Conservation (phyloP, 257 asterid species). For the Vinca minor region DNA sequence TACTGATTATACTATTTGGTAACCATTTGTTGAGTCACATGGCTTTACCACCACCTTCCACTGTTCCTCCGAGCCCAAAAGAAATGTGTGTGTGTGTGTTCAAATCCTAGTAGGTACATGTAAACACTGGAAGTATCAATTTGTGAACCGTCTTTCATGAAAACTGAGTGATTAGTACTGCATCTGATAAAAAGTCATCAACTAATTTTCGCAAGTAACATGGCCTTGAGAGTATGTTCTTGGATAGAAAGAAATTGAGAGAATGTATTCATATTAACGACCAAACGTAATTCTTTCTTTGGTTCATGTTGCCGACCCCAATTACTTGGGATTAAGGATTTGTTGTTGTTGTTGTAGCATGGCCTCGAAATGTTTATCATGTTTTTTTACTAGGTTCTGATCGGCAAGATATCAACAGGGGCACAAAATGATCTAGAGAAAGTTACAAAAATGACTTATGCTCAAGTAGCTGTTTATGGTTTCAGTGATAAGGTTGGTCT, state of each 20-base stretch:
- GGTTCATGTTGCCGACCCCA: too few species aligned
- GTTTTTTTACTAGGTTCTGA: conserved; percentile 43
- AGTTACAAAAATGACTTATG: conserved; percentile 83
- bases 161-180: not conserved
- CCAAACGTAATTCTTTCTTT: too few species aligned
- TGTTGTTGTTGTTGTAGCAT: too few species aligned
- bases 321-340: too few species aligned
- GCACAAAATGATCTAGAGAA: conserved; percentile 93
- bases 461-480: conserved; percentile 77
- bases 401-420: conserved; percentile 87
- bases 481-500: conserved; percentile 86
- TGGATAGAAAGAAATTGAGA: too few species aligned
- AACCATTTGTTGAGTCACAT: not conserved
- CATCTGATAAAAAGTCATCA: not conserved
- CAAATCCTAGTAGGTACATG: not conserved
- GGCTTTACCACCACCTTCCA: too few species aligned
- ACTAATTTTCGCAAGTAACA: not conserved
- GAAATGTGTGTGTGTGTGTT: too few species aligned
- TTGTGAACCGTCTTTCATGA: not conserved
- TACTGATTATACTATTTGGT: not conserved
- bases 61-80: too few species aligned
- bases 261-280: too few species aligned
- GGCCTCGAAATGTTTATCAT: not conserved
- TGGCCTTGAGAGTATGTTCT: too few species aligned
- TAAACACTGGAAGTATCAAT: not conserved